Evolutionary conservation across 345 rosid genomes (phyloP).

Genomic region (Populus euphratica): DNA sequence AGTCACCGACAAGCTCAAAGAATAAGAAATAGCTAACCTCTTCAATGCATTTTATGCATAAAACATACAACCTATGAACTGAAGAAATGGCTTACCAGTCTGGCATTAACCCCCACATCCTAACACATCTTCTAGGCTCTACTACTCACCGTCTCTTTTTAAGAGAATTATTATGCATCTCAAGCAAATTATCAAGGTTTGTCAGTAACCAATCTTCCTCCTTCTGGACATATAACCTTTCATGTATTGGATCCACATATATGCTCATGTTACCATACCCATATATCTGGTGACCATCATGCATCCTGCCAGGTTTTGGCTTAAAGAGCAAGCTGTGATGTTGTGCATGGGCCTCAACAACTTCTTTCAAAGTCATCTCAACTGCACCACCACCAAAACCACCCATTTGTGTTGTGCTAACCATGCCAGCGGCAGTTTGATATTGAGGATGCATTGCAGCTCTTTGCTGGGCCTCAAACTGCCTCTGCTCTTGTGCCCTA

Average conservation of each 20-base stretch:
- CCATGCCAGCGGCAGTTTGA: conserved; percentile 34
- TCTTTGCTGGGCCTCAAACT: conserved; percentile 61
- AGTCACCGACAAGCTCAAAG: neutral
- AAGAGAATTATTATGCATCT: conserved; percentile 61
- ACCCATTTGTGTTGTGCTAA: conserved; percentile 37
- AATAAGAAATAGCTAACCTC: neutral
- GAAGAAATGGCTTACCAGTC: neutral
- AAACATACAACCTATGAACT: neutral
- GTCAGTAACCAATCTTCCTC: conserved; percentile 65
- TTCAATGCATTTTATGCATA: neutral
- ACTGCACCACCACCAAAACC: conserved; percentile 19
- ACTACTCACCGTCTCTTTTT: conserved; percentile 43
- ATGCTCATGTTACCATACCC: conserved; percentile 83
- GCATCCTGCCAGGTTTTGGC: conserved; percentile 75
- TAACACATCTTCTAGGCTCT: neutral
- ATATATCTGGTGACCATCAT: conserved; percentile 78
- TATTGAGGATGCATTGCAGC: conserved; percentile 50
- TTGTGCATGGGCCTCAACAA: conserved; percentile 74
- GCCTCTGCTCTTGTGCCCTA: conserved; percentile 61
- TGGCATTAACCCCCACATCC: neutral
- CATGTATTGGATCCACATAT: conserved; percentile 60
- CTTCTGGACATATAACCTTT: conserved; percentile 65
- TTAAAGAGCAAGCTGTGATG: conserved; percentile 70
- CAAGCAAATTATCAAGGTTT: conserved; percentile 66
- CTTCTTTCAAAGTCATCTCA: conserved; percentile 76